Percentiles rank a stretch among this genome's conserved stretches.
These are phyloP conservation scores for Acidiella bohemica DNA, from an alignment of 495 filamentous ascomycete species.

Conservation along the genomic window DNA sequence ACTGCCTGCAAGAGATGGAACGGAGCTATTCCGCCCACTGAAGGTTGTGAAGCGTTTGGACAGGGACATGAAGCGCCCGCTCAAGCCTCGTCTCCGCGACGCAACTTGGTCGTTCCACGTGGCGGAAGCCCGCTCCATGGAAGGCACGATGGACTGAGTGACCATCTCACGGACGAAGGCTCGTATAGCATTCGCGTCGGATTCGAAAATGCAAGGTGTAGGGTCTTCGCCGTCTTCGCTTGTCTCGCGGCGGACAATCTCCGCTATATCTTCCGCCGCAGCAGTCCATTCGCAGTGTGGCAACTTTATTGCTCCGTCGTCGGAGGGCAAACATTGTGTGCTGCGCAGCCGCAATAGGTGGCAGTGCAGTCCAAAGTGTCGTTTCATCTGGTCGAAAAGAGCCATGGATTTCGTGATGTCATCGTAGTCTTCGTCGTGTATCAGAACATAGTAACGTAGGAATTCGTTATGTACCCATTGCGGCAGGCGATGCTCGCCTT, in stretches of 20 bases:
- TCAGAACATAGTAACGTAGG: constrained; percentile 84
- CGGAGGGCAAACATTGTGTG: constrained; percentile 71
- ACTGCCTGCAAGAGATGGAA: constrained; percentile 24
- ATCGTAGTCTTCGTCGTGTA: constrained; percentile 93
- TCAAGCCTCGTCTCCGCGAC: constrained; percentile 73
- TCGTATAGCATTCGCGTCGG: constrained; percentile 72
- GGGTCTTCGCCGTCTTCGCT: constrained; percentile 55
- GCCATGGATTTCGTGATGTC: constrained; percentile 78
- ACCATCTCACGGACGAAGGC: constrained; percentile 86
- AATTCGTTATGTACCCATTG: constrained; percentile 78
- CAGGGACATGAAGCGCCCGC: constrained; percentile 80
- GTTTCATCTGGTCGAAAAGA: constrained; percentile 94
- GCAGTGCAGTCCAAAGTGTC: constrained; percentile 89
- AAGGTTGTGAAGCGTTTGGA: constrained; percentile 78
- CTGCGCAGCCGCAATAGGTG: constrained; percentile 77
- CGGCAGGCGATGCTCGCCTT: constrained; percentile 53
- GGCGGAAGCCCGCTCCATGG: constrained; percentile 81
- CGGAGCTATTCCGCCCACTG: constrained; percentile 39
- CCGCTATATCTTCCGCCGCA: constrained; percentile 66
- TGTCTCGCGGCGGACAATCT: constrained; percentile 42
- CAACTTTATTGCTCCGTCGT: constrained; percentile 77
- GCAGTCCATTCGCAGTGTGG: constrained; percentile 78
- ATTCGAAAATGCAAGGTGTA: constrained; percentile 73
- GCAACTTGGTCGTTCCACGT: constrained; percentile 96
- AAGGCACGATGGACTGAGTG: constrained; percentile 79